Percentiles rank a stretch among this genome's conserved stretches.
phyloP scores from a whole-genome alignment of 176 grass and related monocot genomes.

The Tillandsia leiboldiana region DNA sequence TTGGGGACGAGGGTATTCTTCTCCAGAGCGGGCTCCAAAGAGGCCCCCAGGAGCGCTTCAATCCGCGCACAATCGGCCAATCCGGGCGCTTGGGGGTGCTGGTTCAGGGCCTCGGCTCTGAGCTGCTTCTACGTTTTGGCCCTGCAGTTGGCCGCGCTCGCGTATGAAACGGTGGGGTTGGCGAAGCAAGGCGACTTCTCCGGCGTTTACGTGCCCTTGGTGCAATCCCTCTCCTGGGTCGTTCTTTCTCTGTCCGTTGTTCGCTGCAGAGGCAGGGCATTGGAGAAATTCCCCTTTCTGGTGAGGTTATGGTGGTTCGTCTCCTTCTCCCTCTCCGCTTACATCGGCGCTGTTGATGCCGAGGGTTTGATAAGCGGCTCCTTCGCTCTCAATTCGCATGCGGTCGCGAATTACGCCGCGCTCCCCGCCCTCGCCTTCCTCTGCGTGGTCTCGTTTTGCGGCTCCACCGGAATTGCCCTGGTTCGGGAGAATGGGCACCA shows the following conservation, averaged over 20 bases:
- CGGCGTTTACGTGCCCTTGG: conserved; percentile 34
- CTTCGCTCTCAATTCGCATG: conserved; percentile 32
- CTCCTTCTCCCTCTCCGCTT: conserved; percentile 57
- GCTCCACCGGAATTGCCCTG: conserved; percentile 54
- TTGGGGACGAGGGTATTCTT: conserved; percentile 9
- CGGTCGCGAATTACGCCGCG: conserved; percentile 55
- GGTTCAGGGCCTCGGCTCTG: conserved; percentile 27
- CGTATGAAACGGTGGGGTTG: conserved; percentile 36
- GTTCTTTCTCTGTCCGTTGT: conserved; percentile 37
- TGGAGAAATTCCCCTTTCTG: conserved; percentile 51
- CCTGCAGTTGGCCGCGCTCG: conserved; percentile 44
- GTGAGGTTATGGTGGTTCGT: conserved; percentile 83
- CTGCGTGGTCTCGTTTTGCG: conserved; percentile 48
- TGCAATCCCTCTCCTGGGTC: conserved; percentile 62
- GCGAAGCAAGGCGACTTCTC: conserved; percentile 11
- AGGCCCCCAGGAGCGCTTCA: no score
- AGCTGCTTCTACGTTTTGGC: conserved; percentile 54
- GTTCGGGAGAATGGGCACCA: conserved; percentile 19
- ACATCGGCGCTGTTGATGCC: conserved; percentile 38
- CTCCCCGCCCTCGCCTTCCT: conserved; percentile 65
- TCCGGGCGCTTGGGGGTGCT: background rate
- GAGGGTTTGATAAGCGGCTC: conserved; percentile 17
- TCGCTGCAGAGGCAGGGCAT: conserved; percentile 29
- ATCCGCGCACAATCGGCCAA: no score
- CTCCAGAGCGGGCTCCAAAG: no score